phyloP scores from a whole-genome alignment of 2,329 filamentous ascomycete genomes.

The Cladosporium sp. region DNA sequence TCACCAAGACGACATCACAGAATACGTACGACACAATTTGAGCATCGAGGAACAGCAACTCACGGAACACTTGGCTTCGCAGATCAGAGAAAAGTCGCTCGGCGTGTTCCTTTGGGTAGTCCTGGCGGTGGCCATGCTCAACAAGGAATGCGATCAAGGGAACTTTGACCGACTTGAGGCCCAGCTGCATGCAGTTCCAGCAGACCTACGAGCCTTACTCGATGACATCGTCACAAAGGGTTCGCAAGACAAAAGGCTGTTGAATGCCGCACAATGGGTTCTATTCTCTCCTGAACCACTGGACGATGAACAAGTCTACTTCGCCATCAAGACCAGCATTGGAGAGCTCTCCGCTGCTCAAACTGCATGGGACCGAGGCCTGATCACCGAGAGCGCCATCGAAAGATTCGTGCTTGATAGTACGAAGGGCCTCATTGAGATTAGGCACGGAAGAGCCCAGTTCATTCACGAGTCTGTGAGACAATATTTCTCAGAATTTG shows the following conservation, averaged over 20 bases:
- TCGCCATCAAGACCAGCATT: conserved; percentile 25
- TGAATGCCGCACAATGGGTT: conserved; percentile 41
- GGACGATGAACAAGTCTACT: conserved; percentile 43
- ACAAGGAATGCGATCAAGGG: conserved; percentile 31
- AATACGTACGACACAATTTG: background rate
- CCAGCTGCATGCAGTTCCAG: background rate
- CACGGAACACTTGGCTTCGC: background rate
- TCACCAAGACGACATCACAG: background rate
- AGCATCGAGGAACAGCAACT: background rate
- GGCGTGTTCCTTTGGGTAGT: conserved; percentile 47
- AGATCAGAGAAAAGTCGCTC: background rate
- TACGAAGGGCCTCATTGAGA: background rate
- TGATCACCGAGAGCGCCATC: background rate
- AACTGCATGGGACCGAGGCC: background rate
- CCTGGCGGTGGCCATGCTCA: conserved; percentile 43
- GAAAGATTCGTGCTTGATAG: background rate
- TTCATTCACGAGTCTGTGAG: conserved; percentile 10
- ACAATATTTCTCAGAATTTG: background rate
- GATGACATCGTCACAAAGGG: background rate
- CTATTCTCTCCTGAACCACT: conserved; percentile 47
- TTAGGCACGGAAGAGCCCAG: background rate
- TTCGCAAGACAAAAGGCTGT: background rate
- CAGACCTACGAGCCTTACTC: background rate
- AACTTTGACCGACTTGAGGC: background rate
- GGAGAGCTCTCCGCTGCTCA: conserved; percentile 23